These are phyloP conservation scores for Eucalyptus sp. DNA, from an alignment of 345 rosid genomes.

Conservation along the genomic window DNA sequence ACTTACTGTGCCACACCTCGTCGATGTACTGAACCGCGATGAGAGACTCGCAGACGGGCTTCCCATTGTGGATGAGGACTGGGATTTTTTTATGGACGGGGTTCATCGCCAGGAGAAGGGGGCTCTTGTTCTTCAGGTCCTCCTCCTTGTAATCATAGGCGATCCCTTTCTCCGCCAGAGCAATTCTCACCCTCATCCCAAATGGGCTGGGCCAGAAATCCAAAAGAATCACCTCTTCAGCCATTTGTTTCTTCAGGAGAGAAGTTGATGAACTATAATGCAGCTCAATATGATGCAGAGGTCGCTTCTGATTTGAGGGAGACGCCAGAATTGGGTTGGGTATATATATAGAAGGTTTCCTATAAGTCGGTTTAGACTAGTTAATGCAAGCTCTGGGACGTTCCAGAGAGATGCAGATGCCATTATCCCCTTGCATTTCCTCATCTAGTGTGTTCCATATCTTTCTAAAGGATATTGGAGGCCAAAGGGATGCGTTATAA, in stretches of 20 bases:
- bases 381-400: background rate
- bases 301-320: background rate
- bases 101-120: constrained; percentile 7
- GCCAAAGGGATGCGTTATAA: background rate
- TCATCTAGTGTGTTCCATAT: background rate
- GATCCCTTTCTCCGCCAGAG: constrained; percentile 9
- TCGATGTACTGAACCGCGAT: constrained; percentile 5
- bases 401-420: background rate
- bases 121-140: constrained; percentile 3
- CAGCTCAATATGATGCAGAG: background rate
- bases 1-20: background rate
- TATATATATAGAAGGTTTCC: background rate
- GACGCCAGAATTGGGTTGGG: background rate
- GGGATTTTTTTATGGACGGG: constrained; percentile 16
- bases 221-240: constrained; percentile 1
- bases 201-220: constrained; percentile 13
- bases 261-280: background rate
- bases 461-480: background rate
- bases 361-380: background rate
- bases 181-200: constrained; percentile 13
- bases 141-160: constrained; percentile 6
- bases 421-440: background rate
- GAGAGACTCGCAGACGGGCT: constrained; percentile 10
- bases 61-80: constrained; percentile 6
- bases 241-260: background rate